A percentile compares a stretch with the other conserved stretches of the same genome.
phyloP scores from a whole-genome alignment of 2,329 filamentous ascomycete species.

The Sarocladium oryzae region DNA sequence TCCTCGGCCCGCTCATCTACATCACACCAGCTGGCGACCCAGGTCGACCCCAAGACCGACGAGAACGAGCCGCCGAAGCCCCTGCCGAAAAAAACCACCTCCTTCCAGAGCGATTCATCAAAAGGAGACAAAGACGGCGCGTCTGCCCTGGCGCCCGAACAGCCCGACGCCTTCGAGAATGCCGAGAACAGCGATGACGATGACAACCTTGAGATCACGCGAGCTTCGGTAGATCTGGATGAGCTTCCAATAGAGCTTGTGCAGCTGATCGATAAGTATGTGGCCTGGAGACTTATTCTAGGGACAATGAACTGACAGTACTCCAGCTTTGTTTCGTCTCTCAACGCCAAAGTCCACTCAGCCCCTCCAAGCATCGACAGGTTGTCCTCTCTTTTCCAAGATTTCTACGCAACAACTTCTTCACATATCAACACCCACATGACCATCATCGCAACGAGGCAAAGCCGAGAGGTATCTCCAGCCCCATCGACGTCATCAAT shows the following conservation, averaged over 20 bases:
- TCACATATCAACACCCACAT: constrained; percentile 84
- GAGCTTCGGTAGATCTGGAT: constrained; percentile 66
- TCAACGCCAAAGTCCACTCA: constrained; percentile 80
- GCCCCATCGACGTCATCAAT: constrained; percentile 48
- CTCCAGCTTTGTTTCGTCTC: constrained; percentile 78
- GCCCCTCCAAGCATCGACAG: constrained; percentile 77
- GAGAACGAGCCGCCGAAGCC: constrained; percentile 25
- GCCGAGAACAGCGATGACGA: constrained; percentile 34
- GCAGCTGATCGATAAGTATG: constrained; percentile 78
- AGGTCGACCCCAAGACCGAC: constrained; percentile 15
- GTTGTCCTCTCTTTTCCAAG: constrained; percentile 83
- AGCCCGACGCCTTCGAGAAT: constrained; percentile 43
- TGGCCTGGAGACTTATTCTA: neutral
- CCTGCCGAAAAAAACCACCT: constrained; percentile 22
- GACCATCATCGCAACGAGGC: constrained; percentile 65
- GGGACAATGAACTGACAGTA: constrained; percentile 9
- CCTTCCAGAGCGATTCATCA: neutral
- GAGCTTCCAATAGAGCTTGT: constrained; percentile 91
- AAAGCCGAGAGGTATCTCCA: constrained; percentile 61
- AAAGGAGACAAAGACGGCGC: neutral
- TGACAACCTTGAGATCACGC: constrained; percentile 38
- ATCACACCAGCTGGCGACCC: constrained; percentile 20
- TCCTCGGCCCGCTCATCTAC: constrained; percentile 23
- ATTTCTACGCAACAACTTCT: constrained; percentile 80
- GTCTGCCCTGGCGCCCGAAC: neutral